phyloP scores from a whole-genome alignment of 495 filamentous ascomycete genomes.

The Penicillium canariense region DNA sequence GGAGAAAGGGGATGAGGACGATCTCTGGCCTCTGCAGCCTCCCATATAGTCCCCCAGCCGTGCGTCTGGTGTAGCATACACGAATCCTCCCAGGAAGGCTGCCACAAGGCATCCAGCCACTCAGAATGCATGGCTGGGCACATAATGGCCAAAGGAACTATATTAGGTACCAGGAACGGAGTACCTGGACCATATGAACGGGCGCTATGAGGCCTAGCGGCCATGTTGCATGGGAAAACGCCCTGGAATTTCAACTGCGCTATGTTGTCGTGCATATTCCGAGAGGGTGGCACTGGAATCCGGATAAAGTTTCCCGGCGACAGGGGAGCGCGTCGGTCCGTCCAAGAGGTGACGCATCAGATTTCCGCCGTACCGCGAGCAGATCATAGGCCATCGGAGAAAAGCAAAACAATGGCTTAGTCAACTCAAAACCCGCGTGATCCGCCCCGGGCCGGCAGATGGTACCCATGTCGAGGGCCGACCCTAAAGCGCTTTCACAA shows the following conservation, averaged over 20 bases:
- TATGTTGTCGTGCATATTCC: constrained; percentile 22
- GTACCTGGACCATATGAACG: not conserved
- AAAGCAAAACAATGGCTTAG: constrained; percentile 1
- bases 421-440: not conserved
- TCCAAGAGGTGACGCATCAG: constrained; percentile 17
- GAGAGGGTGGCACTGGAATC: constrained; percentile 5
- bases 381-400: constrained; percentile 7
- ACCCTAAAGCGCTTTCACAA: not conserved
- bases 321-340: not conserved
- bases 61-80: constrained; percentile 3
- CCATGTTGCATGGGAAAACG: constrained; percentile 13
- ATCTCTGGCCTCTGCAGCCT: not conserved
- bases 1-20: not conserved
- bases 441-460: not conserved
- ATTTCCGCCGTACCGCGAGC: not conserved
- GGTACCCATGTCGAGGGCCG: not conserved
- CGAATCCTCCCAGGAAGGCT: not conserved
- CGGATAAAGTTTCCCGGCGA: constrained; percentile 13
- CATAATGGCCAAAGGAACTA: not conserved
- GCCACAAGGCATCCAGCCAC: constrained; percentile 6
- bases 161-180: not conserved
- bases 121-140: not conserved
- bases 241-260: constrained; percentile 12
- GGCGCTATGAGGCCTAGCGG: not conserved
- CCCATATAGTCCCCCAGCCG: not conserved